Evolutionary conservation across 2,329 filamentous ascomycete species (phyloP).

Genomic region (Nectriaceae sp.): DNA sequence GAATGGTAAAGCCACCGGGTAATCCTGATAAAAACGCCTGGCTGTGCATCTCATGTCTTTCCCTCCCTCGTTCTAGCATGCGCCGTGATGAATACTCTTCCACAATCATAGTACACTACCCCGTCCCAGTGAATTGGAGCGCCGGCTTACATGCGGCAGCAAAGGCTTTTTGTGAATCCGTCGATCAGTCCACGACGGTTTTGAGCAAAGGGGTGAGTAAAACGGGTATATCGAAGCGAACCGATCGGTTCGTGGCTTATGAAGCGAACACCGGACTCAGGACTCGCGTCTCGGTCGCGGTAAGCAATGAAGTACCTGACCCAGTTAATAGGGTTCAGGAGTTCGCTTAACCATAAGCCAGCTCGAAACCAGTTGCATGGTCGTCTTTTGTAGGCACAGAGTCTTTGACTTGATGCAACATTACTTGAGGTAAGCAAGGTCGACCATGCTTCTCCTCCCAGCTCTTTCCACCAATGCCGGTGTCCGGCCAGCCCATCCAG

Average conservation of each 20-base stretch:
- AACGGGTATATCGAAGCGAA: constrained; percentile 2
- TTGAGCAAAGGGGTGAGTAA: neutral
- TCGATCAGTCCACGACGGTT: neutral
- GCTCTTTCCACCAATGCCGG: constrained; percentile 51
- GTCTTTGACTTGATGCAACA: constrained; percentile 63
- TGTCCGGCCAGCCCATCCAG: constrained; percentile 63
- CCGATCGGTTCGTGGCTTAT: neutral
- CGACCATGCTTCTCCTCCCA: constrained; percentile 60
- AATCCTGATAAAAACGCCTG: constrained; percentile 28
- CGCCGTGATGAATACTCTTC: constrained; percentile 18
- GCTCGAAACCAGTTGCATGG: constrained; percentile 39
- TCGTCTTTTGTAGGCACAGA: constrained; percentile 52
- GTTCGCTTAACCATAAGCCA: constrained; percentile 38
- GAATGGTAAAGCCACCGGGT: constrained; percentile 7
- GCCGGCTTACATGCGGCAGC: neutral
- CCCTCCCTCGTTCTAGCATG: constrained; percentile 13
- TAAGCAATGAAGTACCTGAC: constrained; percentile 5
- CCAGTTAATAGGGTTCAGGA: constrained; percentile 3
- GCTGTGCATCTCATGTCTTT: constrained; percentile 21
- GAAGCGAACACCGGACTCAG: constrained; percentile 4
- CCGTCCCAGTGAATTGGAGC: constrained; percentile 3
- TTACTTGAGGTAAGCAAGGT: constrained; percentile 58
- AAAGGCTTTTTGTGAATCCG: neutral
- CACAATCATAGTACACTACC: constrained; percentile 21
- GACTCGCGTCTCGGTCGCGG: neutral